Base-by-base conservation (phyloP, 192 early-diverging fungal genomes). In the Pilaira anomala region DNA sequence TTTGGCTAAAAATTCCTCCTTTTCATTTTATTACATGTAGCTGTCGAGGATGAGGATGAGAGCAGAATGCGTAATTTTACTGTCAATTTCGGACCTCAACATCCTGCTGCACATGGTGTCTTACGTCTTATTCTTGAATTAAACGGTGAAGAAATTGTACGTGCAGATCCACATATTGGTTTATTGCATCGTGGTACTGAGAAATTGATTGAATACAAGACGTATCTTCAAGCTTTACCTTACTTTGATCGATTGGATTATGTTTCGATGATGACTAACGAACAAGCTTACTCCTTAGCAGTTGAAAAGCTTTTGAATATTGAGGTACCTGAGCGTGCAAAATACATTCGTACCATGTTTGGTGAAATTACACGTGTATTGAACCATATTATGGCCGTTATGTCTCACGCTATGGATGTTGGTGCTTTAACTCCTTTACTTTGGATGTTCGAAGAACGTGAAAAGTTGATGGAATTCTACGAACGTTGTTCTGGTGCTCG, bases 381-480 rank as follows among this genome's bases (percentile, higher is more conserved):
- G 55, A 98, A 98, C 87, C 97, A 98, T 81, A 94, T 95, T 72
- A 97, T 98, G 95, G 93, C 97, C 25, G 77, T 96, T 26, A 95
- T 93, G 70, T 88, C 93, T 24, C 97, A 98, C 76, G 93, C 94
- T 49, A 85, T 98, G 85, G 97, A 98, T 75, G 94, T 98, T 30
- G 97, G 97, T 65, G 97, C 95, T 25, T 80, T 97, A 78, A 96
- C 97, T 26, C 97, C 97, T 55, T 96, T 98, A 82, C 80, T 98
- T 75, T 98, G 94, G 86, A 87, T 97, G 90, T 97, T 98, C 68
- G 97, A 98, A 83, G 97, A 98, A 80, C 93, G 97, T 74, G 97
- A 98, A 75, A 94, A 95, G 77, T 78, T 94, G 65, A 98, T 98
- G 91, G 97, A 98, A 33, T 97, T 95, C 68, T 98, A 98, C 77